These are phyloP conservation scores for Boechera stricta DNA, from an alignment of 345 rosid species.

Conservation along the genomic window DNA sequence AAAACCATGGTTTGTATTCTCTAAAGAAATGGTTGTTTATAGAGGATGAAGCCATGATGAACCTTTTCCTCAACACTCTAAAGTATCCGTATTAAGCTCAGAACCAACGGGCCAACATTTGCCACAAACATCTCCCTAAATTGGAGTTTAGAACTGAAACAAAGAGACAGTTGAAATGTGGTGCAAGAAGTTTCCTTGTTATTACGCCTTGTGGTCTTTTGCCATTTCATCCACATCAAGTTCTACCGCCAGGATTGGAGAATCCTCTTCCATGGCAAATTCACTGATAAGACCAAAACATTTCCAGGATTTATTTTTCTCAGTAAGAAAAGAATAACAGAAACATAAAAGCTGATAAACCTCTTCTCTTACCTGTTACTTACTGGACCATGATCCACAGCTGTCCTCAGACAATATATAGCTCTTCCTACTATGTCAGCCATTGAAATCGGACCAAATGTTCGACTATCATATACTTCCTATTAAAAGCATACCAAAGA, in stretches of 20 bases:
- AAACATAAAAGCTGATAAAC: not conserved
- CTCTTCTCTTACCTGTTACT: conserved; percentile 72
- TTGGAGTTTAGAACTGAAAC: conserved; percentile 35
- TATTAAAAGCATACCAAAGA: conserved; percentile 35
- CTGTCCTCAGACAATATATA: conserved; percentile 79
- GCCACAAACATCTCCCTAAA: conserved; percentile 31
- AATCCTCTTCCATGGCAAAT: conserved; percentile 66
- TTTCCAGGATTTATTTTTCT: conserved; percentile 8
- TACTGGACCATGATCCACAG: conserved; percentile 96
- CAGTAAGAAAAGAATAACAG: not conserved
- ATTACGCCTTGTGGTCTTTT: conserved; percentile 72
- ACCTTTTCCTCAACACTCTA: conserved; percentile 25
- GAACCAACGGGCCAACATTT: conserved; percentile 27
- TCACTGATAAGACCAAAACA: conserved; percentile 53
- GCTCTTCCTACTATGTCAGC: conserved; percentile 80
- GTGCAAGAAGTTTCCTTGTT: conserved; percentile 12
- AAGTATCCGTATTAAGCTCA: conserved; percentile 16
- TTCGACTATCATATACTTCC: conserved; percentile 94
- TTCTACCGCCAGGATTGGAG: conserved; percentile 79
- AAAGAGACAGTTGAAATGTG: not conserved
- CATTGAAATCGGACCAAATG: conserved; percentile 85
- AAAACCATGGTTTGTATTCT: conserved; percentile 18
- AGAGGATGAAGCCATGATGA: conserved; percentile 29
- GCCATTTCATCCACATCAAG: conserved; percentile 89
- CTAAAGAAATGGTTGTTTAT: not conserved